Evolutionary conservation across 192 early-diverging fungal species (phyloP), one percentile per base, ranked within the genome.

Genomic region (Mortierella hygrophila): DNA sequence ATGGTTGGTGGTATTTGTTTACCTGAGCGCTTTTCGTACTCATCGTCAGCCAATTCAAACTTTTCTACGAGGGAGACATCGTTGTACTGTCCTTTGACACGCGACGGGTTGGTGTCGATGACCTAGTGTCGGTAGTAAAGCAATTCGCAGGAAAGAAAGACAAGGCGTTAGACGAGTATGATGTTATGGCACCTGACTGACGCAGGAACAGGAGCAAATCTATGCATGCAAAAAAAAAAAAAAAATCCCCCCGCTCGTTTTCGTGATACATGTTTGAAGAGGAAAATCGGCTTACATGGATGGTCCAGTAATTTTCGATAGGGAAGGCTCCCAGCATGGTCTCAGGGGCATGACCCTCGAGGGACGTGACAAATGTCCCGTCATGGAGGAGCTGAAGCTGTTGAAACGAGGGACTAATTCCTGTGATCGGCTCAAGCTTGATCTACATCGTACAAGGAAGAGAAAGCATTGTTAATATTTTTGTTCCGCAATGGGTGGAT

Each of bases 61-160:
- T 99, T 99, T 79, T 99, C 92, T 29, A 99, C 98, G 68, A 95
- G 91, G 10, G 96, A 96, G 6, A 96, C 88, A 89, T 99, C 98
- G 52, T 92, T 96, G 88, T 90, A 99, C 81, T 97, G 94, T 52
- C 95, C 93, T 70, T 89, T 91, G 63, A 89, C 76, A 20, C 90
- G 85, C 60, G 89, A 90, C 40, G 95, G 95, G 79, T 97, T 95
- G 6, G 90, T 81, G 82, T 97, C 94, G 21, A 88, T 80, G 41
- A 97, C 94, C 92, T 96, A 80, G 6, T 70, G 40, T 41, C 11
- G 44, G 10, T 16, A 37, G 15, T 38, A 29, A 29, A 38, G 23
- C 26, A 37, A 55, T 11, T 18, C 9, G 46, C 21, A 21, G 23
- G 4, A 21, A 16, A 20, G 18, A 52, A 4, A 18, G 16, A 52